phyloP scores from a whole-genome alignment of 164 flowering plant genomes.

The Euptelea pleiosperma region DNA sequence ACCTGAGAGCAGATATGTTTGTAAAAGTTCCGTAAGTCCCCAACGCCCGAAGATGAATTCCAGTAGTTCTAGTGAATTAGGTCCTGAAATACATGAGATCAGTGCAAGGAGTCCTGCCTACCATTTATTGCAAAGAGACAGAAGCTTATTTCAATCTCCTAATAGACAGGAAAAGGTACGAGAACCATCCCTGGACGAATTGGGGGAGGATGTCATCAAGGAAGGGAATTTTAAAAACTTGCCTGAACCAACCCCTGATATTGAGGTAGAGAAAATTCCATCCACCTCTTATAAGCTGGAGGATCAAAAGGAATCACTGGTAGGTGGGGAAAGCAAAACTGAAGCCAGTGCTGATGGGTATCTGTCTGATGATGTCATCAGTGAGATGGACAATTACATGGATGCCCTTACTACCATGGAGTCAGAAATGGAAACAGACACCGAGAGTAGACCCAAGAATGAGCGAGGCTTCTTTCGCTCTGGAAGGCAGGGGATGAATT shows the following conservation, averaged over 20 bases:
- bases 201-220: slow-evolving; percentile 18
- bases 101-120: slow-evolving; percentile 34
- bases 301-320: slow-evolving; percentile 36
- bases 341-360: slow-evolving; percentile 34
- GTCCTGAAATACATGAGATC: slow-evolving; percentile 47
- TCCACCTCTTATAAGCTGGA: slow-evolving; percentile 18
- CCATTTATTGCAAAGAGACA: slow-evolving; percentile 25
- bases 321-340: slow-evolving; percentile 32
- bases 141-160: slow-evolving; percentile 33
- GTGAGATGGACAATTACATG: slow-evolving; percentile 76
- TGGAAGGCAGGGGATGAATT: slow-evolving; percentile 27
- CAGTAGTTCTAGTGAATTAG: slow-evolving; percentile 37
- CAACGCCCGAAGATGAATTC: slow-evolving; percentile 27
- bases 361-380: slow-evolving; percentile 59
- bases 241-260: slow-evolving; percentile 23
- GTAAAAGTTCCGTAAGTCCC: slow-evolving; percentile 34
- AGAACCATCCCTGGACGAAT: slow-evolving; percentile 24
- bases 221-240: slow-evolving; percentile 17
- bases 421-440: slow-evolving; percentile 73
- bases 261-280: slow-evolving; percentile 25
- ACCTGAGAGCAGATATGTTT: slow-evolving; percentile 38
- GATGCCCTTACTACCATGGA: slow-evolving; percentile 88
- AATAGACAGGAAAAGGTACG: slow-evolving; percentile 21
- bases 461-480: slow-evolving; percentile 17
- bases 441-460: slow-evolving; percentile 41